phyloP scores from a whole-genome alignment of 2,329 filamentous ascomycete species.

The Colletotrichum navitas region DNA sequence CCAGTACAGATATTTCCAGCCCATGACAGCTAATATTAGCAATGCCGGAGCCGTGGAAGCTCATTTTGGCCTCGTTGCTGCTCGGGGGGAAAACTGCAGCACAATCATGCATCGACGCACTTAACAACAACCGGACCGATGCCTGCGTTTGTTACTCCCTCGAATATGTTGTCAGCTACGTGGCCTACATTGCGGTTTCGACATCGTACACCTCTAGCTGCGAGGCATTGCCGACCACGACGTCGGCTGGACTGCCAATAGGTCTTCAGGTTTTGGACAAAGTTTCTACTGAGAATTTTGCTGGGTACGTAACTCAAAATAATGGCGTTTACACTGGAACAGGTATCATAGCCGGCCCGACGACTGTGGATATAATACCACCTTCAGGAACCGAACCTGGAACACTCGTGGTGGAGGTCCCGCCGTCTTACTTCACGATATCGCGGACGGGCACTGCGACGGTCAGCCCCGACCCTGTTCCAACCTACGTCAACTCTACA shows the following conservation, averaged over 20 bases:
- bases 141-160: slow-evolving; percentile 35
- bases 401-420: slow-evolving; percentile 23
- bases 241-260: background rate
- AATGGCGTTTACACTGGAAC: slow-evolving; percentile 27
- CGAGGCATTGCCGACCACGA: slow-evolving; percentile 14
- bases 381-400: background rate
- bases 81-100: slow-evolving; percentile 13
- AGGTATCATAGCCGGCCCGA: slow-evolving; percentile 27
- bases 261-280: background rate
- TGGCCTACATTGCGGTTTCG: slow-evolving; percentile 35
- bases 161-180: slow-evolving; percentile 37
- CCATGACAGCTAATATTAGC: background rate
- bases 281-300: background rate
- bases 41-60: slow-evolving; percentile 19
- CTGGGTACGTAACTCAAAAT: slow-evolving; percentile 18
- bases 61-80: slow-evolving; percentile 21
- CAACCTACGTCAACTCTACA: slow-evolving; percentile 17
- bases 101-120: slow-evolving; percentile 35
- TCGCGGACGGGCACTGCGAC: slow-evolving; percentile 12
- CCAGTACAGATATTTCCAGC: background rate
- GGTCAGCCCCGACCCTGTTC: background rate
- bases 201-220: slow-evolving; percentile 34
- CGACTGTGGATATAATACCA: slow-evolving; percentile 5
- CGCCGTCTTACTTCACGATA: slow-evolving; percentile 32
- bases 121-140: slow-evolving; percentile 24